phyloP scores from a whole-genome alignment of 2,329 filamentous ascomycete species.

The Phoma sp. region DNA sequence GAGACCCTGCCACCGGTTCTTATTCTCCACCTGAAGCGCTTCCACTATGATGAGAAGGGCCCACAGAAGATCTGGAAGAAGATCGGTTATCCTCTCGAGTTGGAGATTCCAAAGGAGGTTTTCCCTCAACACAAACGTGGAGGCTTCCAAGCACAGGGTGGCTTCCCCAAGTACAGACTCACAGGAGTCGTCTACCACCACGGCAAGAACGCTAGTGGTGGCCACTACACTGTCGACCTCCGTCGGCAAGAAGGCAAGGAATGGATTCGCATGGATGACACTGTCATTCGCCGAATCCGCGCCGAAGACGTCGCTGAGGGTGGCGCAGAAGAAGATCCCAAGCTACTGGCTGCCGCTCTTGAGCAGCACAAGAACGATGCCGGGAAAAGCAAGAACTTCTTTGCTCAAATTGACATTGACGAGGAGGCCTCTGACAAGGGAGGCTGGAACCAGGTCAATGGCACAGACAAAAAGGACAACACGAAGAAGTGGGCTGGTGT shows the following conservation, averaged over 20 bases:
- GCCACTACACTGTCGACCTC: conserved; percentile 98
- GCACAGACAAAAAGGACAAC: conserved; percentile 55
- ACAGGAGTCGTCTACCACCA: conserved; percentile 96
- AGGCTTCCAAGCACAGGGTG: conserved; percentile 69
- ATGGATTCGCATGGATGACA: conserved; percentile 97
- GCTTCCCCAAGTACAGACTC: conserved; percentile 82
- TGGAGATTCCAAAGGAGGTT: conserved; percentile 91
- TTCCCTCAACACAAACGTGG: conserved; percentile 79
- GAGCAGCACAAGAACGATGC: conserved; percentile 70
- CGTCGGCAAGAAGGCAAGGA: conserved; percentile 92
- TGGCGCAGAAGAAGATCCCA: conserved; percentile 80
- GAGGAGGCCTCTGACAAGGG: conserved; percentile 71
- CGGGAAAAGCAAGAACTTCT: conserved; percentile 71
- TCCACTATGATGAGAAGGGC: conserved; percentile 90
- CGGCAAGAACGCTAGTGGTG: conserved; percentile 93
- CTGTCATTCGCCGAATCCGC: conserved; percentile 81
- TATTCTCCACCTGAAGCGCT: conserved; percentile 94
- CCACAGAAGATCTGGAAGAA: conserved; percentile 99
- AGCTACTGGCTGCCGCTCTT: conserved; percentile 69
- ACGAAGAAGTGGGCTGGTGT: conserved; percentile 73
- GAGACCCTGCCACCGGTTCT: conserved; percentile 89
- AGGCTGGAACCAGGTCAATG: conserved; percentile 87
- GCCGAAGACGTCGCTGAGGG: conserved; percentile 89
- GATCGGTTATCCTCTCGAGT: conserved; percentile 90
- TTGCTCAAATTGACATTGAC: conserved; percentile 67